Evolutionary conservation across 345 rosid species (phyloP).

Genomic region (Clarkia xantiana): DNA sequence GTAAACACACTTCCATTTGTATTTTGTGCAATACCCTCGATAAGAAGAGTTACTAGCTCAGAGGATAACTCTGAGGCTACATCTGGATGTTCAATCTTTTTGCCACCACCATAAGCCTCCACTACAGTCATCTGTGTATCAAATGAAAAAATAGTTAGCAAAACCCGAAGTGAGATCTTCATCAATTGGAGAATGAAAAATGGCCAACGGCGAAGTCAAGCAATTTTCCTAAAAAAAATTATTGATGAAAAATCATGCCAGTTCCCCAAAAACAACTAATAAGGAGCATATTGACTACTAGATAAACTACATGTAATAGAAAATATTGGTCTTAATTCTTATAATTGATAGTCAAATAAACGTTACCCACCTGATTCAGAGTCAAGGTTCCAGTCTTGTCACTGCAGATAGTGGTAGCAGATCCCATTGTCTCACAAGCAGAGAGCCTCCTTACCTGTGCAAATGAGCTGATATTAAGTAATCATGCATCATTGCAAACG

Average conservation of each 20-base stretch:
- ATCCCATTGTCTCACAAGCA: slow-evolving; percentile 98
- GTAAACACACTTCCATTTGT: slow-evolving; percentile 66
- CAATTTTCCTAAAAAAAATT: background rate
- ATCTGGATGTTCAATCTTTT: slow-evolving; percentile 30
- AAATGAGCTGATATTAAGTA: slow-evolving; percentile 11
- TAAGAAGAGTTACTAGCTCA: slow-evolving; percentile 30
- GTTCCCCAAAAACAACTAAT: no score
- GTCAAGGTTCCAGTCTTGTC: slow-evolving; percentile 95
- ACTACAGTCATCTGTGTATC: slow-evolving; percentile 76
- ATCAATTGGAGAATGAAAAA: background rate
- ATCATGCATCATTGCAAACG: background rate
- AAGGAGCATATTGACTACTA: background rate
- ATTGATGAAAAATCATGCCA: background rate
- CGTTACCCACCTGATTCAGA: slow-evolving; percentile 14
- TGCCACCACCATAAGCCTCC: slow-evolving; percentile 52
- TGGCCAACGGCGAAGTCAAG: background rate
- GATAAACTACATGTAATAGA: background rate
- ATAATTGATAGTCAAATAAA: no score
- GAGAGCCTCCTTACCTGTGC: slow-evolving; percentile 96
- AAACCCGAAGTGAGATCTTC: background rate
- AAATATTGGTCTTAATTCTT: slow-evolving; percentile 7
- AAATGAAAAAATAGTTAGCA: slow-evolving; percentile 1
- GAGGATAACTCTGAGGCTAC: slow-evolving; percentile 33
- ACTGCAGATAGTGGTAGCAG: slow-evolving; percentile 94
- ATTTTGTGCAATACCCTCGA: slow-evolving; percentile 66